Percentiles rank a stretch among this genome's conserved stretches.
Evolutionary conservation across 129 eudicot genomes (phyloP).

Genomic region (Rutidosis leptorrhynchoides): DNA sequence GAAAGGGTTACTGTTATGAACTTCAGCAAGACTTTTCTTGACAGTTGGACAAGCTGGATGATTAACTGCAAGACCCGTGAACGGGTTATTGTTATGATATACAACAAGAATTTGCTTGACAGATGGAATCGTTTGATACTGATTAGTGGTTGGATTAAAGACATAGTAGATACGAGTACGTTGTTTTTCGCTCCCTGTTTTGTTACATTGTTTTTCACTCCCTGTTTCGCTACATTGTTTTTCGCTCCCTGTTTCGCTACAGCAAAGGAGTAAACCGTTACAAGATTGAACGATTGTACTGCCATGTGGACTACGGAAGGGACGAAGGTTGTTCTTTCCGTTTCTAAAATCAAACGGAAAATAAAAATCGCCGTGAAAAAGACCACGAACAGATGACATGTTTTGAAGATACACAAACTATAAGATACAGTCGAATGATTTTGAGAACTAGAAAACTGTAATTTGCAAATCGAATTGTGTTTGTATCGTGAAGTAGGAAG

Average conservation of each 20-base stretch:
- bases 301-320: neutral
- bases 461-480: too few species aligned
- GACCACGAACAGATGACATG: neutral
- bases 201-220: too few species aligned
- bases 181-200: neutral
- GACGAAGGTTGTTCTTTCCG: neutral
- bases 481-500: too few species aligned
- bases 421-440: too few species aligned
- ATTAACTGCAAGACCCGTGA: too few species aligned
- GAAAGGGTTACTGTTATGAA: too few species aligned
- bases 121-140: neutral
- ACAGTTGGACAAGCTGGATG: too few species aligned
- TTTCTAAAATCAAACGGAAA: neutral
- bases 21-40: neutral
- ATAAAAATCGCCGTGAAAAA: neutral
- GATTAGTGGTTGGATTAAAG: slow-evolving; percentile 21
- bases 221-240: neutral
- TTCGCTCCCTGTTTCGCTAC: neutral
- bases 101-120: too few species aligned
- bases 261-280: neutral
- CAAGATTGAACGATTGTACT: neutral
- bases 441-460: too few species aligned
- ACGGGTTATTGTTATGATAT: too few species aligned
- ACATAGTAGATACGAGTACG: neutral
- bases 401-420: too few species aligned